Evolutionary conservation across 2,329 filamentous ascomycete genomes (phyloP).

Genomic region (Colletotrichum sojae): DNA sequence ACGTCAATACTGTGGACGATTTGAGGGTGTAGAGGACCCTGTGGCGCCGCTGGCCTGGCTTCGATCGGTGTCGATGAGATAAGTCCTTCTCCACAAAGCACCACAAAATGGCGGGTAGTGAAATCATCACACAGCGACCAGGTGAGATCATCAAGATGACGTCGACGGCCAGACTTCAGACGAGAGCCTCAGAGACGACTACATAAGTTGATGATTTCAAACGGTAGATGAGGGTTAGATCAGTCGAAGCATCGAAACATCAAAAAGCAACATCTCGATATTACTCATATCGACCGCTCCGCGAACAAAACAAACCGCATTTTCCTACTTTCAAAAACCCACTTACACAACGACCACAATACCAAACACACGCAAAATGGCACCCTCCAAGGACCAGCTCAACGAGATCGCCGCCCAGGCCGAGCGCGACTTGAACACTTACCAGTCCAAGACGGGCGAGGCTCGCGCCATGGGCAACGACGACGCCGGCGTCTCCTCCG

Average conservation of each 20-base stretch:
- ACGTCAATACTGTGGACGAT: slow-evolving; percentile 31
- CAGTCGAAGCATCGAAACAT: background rate
- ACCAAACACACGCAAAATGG: slow-evolving; percentile 44
- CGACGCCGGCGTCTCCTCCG: slow-evolving; percentile 58
- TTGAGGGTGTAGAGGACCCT: slow-evolving; percentile 9
- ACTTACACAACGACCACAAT: background rate
- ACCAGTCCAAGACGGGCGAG: slow-evolving; percentile 62
- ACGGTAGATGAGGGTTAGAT: background rate
- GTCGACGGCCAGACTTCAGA: slow-evolving; percentile 30
- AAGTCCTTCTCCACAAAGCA: slow-evolving; percentile 29
- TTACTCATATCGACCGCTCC: background rate
- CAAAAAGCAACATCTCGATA: background rate
- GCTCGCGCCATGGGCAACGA: slow-evolving; percentile 55
- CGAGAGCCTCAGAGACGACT: slow-evolving; percentile 22
- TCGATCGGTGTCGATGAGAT: slow-evolving; percentile 38
- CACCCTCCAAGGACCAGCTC: slow-evolving; percentile 52
- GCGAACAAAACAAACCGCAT: background rate
- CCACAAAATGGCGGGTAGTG: slow-evolving; percentile 40
- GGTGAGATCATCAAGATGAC: slow-evolving; percentile 38
- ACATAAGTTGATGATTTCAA: slow-evolving; percentile 31
- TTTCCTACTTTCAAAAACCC: background rate
- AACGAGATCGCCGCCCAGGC: slow-evolving; percentile 61
- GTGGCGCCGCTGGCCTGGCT: slow-evolving; percentile 21
- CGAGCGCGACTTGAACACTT: slow-evolving; percentile 63
- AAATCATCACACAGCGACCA: slow-evolving; percentile 33